Evolutionary conservation across 257 asterid species (phyloP).

Genomic region (Scutellaria galericulata): DNA sequence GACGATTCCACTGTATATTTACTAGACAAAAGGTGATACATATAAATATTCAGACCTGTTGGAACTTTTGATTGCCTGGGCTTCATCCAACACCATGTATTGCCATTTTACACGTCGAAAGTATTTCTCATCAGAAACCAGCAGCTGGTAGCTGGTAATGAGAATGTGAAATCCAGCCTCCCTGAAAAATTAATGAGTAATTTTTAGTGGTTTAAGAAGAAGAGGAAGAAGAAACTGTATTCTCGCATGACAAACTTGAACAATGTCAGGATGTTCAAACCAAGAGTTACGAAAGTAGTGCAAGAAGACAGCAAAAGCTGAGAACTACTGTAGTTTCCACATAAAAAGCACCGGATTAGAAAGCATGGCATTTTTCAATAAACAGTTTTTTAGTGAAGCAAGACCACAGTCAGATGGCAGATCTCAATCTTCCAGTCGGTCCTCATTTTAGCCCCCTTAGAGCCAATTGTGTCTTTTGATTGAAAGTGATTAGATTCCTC

Average conservation of each 20-base stretch:
- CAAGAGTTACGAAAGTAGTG: not conserved
- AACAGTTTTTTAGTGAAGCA: conserved; percentile 17
- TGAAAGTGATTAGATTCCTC: conserved; percentile 11
- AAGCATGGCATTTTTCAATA: not conserved
- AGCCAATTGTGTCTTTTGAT: conserved; percentile 14
- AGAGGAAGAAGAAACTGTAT: not conserved
- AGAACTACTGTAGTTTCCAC: not conserved
- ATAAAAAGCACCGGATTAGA: conserved; percentile 22
- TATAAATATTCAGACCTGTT: conserved; percentile 63
- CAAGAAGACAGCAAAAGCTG: not conserved
- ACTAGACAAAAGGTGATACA: conserved; percentile 11
- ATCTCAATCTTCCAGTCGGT: conserved; percentile 15
- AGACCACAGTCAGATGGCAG: conserved; percentile 20
- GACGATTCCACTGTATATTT: conserved; percentile 6
- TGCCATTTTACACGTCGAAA: conserved; percentile 98
- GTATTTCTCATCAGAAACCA: conserved; percentile 88
- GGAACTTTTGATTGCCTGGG: conserved; percentile 96
- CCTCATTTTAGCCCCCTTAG: conserved; percentile 15
- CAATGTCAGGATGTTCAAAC: conserved; percentile 14
- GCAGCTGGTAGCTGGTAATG: conserved; percentile 94
- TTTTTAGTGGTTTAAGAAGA: conserved; percentile 26
- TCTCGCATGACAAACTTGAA: not conserved
- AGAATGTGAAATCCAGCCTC: conserved; percentile 97
- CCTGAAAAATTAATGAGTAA: conserved; percentile 51
- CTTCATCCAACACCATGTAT: conserved; percentile 99